These are phyloP conservation scores for Streptanthus diversifolius DNA, from an alignment of 345 rosid species.

Conservation along the genomic window DNA sequence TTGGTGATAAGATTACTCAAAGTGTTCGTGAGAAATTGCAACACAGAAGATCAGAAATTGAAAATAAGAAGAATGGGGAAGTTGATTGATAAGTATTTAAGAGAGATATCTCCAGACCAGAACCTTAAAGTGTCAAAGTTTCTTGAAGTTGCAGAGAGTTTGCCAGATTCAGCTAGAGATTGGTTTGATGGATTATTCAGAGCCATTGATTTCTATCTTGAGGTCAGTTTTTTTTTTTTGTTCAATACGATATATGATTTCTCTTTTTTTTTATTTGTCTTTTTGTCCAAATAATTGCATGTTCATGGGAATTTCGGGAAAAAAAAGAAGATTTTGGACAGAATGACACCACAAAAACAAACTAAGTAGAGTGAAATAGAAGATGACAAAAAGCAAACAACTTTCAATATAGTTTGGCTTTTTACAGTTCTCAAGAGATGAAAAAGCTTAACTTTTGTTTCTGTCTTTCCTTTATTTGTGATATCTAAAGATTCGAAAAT, in stretches of 20 bases:
- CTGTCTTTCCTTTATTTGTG: constrained; percentile 20
- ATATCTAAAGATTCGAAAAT: constrained; percentile 26
- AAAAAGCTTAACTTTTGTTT: constrained; percentile 17
- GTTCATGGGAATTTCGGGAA: neutral
- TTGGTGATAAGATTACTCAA: constrained; percentile 55
- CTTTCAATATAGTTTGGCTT: constrained; percentile 11
- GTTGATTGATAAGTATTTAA: constrained; percentile 56
- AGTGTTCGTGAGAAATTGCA: constrained; percentile 38
- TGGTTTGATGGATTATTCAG: constrained; percentile 75
- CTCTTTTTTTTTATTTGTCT: neutral
- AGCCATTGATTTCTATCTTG: constrained; percentile 73
- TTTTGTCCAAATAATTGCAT: constrained; percentile 9
- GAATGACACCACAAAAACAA: constrained; percentile 2
- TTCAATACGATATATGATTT: neutral
- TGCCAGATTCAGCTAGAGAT: constrained; percentile 71
- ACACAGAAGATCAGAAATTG: constrained; percentile 21
- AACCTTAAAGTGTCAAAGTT: constrained; percentile 58
- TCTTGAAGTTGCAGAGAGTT: constrained; percentile 63
- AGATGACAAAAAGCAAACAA: constrained; percentile 31
- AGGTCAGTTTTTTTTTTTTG: constrained; percentile 40
- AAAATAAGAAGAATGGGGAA: constrained; percentile 48
- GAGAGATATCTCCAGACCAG: constrained; percentile 74
- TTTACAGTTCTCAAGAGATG: constrained; percentile 24
- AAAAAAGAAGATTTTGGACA: neutral
- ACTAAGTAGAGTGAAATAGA: constrained; percentile 20